These are phyloP conservation scores for Nephelium lappaceum DNA, from an alignment of 345 rosid species.

Conservation along the genomic window DNA sequence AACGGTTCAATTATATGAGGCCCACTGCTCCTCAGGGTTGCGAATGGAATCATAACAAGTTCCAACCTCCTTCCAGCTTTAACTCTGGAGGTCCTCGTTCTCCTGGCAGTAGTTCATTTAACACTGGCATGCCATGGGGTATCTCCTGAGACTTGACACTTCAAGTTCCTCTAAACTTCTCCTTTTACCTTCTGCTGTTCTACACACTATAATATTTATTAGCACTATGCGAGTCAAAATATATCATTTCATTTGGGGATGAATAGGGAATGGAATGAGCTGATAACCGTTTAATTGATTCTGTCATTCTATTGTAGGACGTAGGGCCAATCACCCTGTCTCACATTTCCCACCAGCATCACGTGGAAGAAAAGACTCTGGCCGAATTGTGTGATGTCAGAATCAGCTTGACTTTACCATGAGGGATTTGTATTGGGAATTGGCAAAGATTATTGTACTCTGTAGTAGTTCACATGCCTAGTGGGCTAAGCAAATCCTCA, in stretches of 20 bases:
- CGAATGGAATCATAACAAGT: constrained; percentile 71
- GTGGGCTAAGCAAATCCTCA: constrained; percentile 59
- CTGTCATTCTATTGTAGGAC: constrained; percentile 55
- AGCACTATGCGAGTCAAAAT: constrained; percentile 6
- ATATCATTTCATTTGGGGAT: constrained; percentile 1
- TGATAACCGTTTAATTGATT: constrained; percentile 23
- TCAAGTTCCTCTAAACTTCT: constrained; percentile 8
- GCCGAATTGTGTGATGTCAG: constrained; percentile 69
- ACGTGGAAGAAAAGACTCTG: constrained; percentile 87
- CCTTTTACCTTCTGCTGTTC: background rate
- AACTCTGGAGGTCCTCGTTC: constrained; percentile 72
- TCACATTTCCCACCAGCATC: constrained; percentile 76
- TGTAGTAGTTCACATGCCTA: constrained; percentile 57
- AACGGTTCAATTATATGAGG: constrained; percentile 59
- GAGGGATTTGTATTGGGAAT: constrained; percentile 55
- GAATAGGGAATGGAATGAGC: constrained; percentile 6
- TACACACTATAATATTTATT: background rate
- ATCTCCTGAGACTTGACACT: constrained; percentile 35
- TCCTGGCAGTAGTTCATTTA: constrained; percentile 74
- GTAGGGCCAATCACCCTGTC: constrained; percentile 70
- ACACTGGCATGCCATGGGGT: constrained; percentile 87
- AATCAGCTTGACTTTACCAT: constrained; percentile 32
- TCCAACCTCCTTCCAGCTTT: constrained; percentile 65
- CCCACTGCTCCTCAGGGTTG: constrained; percentile 47
- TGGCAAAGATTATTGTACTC: constrained; percentile 52